phyloP scores from a whole-genome alignment of 345 rosid genomes.

The Lumnitzera littorea region DNA sequence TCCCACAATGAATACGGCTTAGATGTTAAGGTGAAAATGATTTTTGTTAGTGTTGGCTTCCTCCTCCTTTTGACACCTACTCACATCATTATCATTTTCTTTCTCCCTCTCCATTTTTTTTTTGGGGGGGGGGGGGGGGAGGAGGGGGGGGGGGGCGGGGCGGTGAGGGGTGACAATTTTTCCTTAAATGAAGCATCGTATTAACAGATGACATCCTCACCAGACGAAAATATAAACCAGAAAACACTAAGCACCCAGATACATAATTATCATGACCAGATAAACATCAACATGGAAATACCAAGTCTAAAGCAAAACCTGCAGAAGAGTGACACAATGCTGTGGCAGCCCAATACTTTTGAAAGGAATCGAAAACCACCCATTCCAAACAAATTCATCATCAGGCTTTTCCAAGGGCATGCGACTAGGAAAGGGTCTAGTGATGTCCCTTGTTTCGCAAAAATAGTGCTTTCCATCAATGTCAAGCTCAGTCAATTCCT shows the following conservation, averaged over 20 bases:
- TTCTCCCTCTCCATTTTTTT: too few relatives aligned
- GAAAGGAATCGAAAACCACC: slow-evolving; percentile 74
- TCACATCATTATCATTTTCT: too few relatives aligned
- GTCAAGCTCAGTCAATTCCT: slow-evolving; percentile 81
- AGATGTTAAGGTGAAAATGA: too few relatives aligned
- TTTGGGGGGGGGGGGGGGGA: too few relatives aligned
- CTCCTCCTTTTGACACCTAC: too few relatives aligned
- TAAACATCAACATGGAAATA: slow-evolving; percentile 20
- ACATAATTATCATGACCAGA: slow-evolving; percentile 1
- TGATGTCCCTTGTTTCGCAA: slow-evolving; percentile 82
- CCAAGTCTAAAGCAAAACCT: slow-evolving; percentile 51
- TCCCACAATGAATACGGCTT: too few relatives aligned
- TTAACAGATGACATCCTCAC: too few relatives aligned
- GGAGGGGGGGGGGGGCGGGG: accelerated
- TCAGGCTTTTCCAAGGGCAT: slow-evolving; percentile 67
- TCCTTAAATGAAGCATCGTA: too few relatives aligned
- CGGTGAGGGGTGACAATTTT: too few relatives aligned
- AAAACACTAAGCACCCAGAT: too few relatives aligned
- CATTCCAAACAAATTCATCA: slow-evolving; percentile 95
- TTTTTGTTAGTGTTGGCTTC: too few relatives aligned
- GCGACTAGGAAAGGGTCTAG: slow-evolving; percentile 85
- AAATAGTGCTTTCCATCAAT: slow-evolving; percentile 94
- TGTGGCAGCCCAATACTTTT: slow-evolving; percentile 53
- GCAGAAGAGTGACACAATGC: slow-evolving; percentile 82
- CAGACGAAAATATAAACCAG: too few relatives aligned